Base-by-base conservation (phyloP, 1,284 basidiomycete species). In the Xanthoconium separans region DNA sequence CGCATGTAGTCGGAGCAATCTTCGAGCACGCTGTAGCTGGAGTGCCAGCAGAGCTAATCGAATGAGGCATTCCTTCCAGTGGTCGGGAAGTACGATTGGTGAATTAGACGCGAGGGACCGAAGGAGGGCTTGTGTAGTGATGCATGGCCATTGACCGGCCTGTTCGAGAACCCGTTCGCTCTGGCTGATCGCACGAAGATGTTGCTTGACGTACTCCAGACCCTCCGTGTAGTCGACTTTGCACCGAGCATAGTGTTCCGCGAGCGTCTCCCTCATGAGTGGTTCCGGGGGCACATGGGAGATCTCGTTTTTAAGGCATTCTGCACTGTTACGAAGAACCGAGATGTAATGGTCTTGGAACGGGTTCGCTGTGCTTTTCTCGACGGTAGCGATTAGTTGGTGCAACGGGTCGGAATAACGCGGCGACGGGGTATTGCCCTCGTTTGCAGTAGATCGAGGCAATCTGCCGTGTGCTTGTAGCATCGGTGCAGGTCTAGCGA, bases 41-140 rank as follows among this genome's bases (percentile, higher is more conserved):
- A 77, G 29, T 1, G 34, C 44, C 0, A 54, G 44, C 4, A 37
- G 54, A 20, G 44, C 2, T 7, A 75, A 55, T 6, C 13, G 10
- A 2, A 56, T 58, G 4, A 80, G 48, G 18, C 41, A 56, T 2
- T 29, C n/a, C 31, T 55, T 55, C 77, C 76, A 77, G 12, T 51
- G 34, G 0, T 48, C 29, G 0, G 58, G 29, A 16, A 64, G 55
- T 6, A 6, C 0, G n/a, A 22, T 45, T 3, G n/a, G 30, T 0
- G 53, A 59, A 3, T 55, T 59, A 9, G 61, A 65, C 1, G 65
- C 59, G n/a, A 73, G 59, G 8, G 42, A 49, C 3, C 58, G 47
- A 4, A 76, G 57, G 12, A 76, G 55, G 0, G 59, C 44, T 30
- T 58, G 54, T 3, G 53, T 41, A 0, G 69, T 70, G 15, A 71